Evolutionary conservation across 108 stramenopile species (phyloP).

Genomic region (Nannochloropsis gaditana): DNA sequence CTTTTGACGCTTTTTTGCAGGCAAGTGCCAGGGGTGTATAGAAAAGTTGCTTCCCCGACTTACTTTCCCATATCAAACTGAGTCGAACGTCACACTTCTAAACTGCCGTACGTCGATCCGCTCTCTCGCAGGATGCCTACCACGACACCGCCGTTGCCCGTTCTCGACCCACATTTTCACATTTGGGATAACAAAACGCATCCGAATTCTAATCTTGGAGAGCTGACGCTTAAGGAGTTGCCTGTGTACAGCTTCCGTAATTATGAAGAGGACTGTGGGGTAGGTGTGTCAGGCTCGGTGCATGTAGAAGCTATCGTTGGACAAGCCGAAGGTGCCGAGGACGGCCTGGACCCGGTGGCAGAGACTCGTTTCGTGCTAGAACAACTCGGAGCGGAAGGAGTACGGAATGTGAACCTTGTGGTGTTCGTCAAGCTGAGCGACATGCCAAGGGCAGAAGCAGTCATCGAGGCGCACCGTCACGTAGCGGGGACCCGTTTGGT

Average conservation of each 20-base stretch:
- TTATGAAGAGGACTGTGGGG: background rate
- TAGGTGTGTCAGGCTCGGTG: background rate
- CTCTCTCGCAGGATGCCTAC: background rate
- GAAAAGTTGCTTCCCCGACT: no score
- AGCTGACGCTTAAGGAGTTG: background rate
- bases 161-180: background rate
- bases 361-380: background rate
- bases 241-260: background rate
- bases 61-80: no score
- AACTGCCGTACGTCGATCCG: no score
- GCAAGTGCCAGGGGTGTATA: no score
- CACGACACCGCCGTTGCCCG: background rate
- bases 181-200: background rate
- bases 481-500: background rate
- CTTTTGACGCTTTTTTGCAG: no score
- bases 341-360: background rate
- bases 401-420: background rate
- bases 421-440: background rate
- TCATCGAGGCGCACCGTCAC: constrained; percentile 11
- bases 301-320: background rate
- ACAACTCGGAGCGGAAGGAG: background rate
- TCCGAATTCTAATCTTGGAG: background rate
- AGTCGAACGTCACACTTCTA: no score
- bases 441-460: background rate
- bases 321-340: background rate